These are phyloP conservation scores for Ziziphus jujuba DNA, from an alignment of 306 rosid species.

Conservation along the genomic window DNA sequence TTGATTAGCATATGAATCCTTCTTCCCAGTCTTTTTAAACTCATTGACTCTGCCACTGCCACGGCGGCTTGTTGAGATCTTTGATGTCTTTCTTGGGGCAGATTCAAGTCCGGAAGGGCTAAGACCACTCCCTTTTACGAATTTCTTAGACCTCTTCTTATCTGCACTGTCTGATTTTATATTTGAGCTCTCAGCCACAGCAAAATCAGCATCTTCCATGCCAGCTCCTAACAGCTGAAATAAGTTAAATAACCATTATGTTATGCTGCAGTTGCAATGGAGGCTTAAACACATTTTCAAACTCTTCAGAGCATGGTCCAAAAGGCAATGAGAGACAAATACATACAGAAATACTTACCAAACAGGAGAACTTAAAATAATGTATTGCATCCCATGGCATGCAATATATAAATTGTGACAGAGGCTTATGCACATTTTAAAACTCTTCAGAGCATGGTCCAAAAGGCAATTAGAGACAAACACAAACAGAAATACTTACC, in stretches of 20 bases:
- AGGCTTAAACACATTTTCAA: not conserved
- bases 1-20: slow-evolving; percentile 55
- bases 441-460: not conserved
- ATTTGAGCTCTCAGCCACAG: slow-evolving; percentile 44
- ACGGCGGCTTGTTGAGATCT: slow-evolving; percentile 31
- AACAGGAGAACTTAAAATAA: not conserved
- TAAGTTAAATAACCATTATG: slow-evolving; percentile 2
- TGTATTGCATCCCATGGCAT: not conserved
- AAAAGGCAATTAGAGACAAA: not conserved
- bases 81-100: slow-evolving; percentile 36
- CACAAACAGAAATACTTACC: not conserved
- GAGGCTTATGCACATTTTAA: not conserved
- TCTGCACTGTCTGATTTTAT: slow-evolving; percentile 36
- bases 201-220: slow-evolving; percentile 62
- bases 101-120: slow-evolving; percentile 32
- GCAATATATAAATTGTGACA: slow-evolving; percentile 13
- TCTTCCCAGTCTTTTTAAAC: slow-evolving; percentile 45
- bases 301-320: not conserved
- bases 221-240: slow-evolving; percentile 70
- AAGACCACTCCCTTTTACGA: slow-evolving; percentile 37
- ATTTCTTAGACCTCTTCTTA: slow-evolving; percentile 43
- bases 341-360: not conserved
- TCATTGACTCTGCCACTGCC: slow-evolving; percentile 48
- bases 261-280: not conserved
- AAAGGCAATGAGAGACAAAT: not conserved